phyloP scores from a whole-genome alignment of 2,329 filamentous ascomycete genomes.

The Thermomyces lanuginosus region DNA sequence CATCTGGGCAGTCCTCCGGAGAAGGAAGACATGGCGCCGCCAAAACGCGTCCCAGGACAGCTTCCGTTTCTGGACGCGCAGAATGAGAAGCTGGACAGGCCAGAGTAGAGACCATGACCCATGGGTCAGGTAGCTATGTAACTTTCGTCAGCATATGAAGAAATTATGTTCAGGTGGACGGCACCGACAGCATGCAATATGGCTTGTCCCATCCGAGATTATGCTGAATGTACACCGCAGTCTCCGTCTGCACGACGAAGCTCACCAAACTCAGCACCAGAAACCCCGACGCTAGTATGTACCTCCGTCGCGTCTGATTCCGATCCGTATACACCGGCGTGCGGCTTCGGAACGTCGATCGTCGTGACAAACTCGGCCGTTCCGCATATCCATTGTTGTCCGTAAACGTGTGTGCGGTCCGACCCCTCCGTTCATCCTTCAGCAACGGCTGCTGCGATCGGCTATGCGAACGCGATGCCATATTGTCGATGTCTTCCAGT shows the following conservation, averaged over 20 bases:
- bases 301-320: slow-evolving; percentile 58
- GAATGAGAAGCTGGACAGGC: slow-evolving; percentile 64
- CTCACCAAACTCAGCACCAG: slow-evolving; percentile 66
- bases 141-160: slow-evolving; percentile 1
- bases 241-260: slow-evolving; percentile 90
- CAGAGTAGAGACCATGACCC: slow-evolving; percentile 84
- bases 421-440: slow-evolving; percentile 28
- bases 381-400: slow-evolving; percentile 21
- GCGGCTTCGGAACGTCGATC: slow-evolving; percentile 58
- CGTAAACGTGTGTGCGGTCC: slow-evolving; percentile 17
- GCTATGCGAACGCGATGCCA: slow-evolving; percentile 33
- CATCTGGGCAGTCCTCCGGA: slow-evolving; percentile 62
- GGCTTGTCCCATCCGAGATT: slow-evolving; percentile 90
- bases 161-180: not conserved
- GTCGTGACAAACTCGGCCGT: slow-evolving; percentile 31
- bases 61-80: slow-evolving; percentile 63
- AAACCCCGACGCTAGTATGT: slow-evolving; percentile 74
- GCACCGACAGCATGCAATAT: slow-evolving; percentile 85
- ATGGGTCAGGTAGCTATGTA: slow-evolving; percentile 62
- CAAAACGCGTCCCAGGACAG: slow-evolving; percentile 75
- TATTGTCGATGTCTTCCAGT: slow-evolving; percentile 20
- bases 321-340: slow-evolving; percentile 51
- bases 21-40: slow-evolving; percentile 49
- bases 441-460: slow-evolving; percentile 40
- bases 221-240: slow-evolving; percentile 86